A percentile compares a stretch with the other conserved stretches of the same genome.
Conservation (phyloP, 2,329 filamentous ascomycete species). For the Talaromyces sp. region DNA sequence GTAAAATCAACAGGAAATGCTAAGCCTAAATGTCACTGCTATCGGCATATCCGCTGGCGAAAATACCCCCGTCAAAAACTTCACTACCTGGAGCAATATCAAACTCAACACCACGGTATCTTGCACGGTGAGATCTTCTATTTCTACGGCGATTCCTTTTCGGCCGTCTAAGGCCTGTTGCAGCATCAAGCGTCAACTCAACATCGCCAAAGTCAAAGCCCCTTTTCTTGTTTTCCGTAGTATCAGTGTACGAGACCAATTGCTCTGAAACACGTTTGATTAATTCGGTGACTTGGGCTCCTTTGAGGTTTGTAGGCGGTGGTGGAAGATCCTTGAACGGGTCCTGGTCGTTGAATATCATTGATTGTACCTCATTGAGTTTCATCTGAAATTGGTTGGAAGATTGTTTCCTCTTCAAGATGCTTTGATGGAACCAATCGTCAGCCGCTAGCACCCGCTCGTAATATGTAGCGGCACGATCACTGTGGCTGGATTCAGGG, state of each 20-base stretch:
- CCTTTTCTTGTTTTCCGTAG: not conserved
- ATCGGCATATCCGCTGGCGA: not conserved
- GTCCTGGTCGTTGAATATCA: not conserved
- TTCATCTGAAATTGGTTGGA: not conserved
- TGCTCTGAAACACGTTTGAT: not conserved
- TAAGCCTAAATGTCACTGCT: not conserved
- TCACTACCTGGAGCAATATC: not conserved
- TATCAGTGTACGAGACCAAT: slow-evolving; percentile 1
- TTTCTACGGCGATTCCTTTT: not conserved
- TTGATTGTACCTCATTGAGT: not conserved
- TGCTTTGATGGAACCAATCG: slow-evolving; percentile 16
- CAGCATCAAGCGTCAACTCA: not conserved
- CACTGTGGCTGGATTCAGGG: not conserved
- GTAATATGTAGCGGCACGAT: slow-evolving; percentile 5
- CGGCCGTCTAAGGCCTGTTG: not conserved
- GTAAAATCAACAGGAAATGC: not conserved
- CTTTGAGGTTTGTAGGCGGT: not conserved
- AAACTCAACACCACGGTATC: not conserved
- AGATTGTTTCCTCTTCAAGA: not conserved
- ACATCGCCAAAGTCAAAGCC: slow-evolving; percentile 1
- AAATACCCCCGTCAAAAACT: not conserved
- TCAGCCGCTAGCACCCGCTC: slow-evolving; percentile 10
- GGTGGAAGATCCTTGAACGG: not conserved
- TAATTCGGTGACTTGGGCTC: not conserved
- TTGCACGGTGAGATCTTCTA: not conserved